phyloP scores from a whole-genome alignment of 306 rosid species.

The Elaeagnus macrophylla region DNA sequence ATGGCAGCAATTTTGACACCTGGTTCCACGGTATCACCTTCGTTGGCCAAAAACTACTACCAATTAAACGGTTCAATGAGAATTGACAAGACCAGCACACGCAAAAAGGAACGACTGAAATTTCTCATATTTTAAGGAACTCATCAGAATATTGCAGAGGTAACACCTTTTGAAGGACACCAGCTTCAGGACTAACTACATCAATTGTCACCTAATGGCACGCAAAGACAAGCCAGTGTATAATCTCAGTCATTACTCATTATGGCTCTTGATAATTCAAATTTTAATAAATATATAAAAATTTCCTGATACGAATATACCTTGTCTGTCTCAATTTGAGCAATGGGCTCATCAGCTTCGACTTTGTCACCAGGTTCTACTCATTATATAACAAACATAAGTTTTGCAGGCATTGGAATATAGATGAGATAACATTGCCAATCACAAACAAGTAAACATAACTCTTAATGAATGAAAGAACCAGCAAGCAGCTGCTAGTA shows the following conservation, averaged over 20 bases:
- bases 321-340: slow-evolving; percentile 63
- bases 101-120: background rate
- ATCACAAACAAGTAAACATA: slow-evolving; percentile 1
- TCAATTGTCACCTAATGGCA: slow-evolving; percentile 51
- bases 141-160: background rate
- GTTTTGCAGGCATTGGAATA: slow-evolving; percentile 14
- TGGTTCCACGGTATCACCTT: slow-evolving; percentile 57
- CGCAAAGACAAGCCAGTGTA: slow-evolving; percentile 7
- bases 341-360: slow-evolving; percentile 47
- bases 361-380: slow-evolving; percentile 60
- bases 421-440: slow-evolving; percentile 4
- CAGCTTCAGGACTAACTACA: slow-evolving; percentile 52
- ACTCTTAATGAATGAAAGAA: background rate
- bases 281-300: background rate
- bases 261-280: background rate
- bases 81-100: slow-evolving; percentile 4
- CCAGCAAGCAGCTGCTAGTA: slow-evolving; percentile 4
- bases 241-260: background rate
- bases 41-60: slow-evolving; percentile 40
- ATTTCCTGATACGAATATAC: slow-evolving; percentile 7
- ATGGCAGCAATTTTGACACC: slow-evolving; percentile 52
- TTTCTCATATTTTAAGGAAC: slow-evolving; percentile 1
- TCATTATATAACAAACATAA: slow-evolving; percentile 12
- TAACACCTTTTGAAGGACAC: slow-evolving; percentile 42
- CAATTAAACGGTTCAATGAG: slow-evolving; percentile 8